Evolutionary conservation across 2,329 filamentous ascomycete species (phyloP).

Genomic region (Ophiocordyceps sinensis): DNA sequence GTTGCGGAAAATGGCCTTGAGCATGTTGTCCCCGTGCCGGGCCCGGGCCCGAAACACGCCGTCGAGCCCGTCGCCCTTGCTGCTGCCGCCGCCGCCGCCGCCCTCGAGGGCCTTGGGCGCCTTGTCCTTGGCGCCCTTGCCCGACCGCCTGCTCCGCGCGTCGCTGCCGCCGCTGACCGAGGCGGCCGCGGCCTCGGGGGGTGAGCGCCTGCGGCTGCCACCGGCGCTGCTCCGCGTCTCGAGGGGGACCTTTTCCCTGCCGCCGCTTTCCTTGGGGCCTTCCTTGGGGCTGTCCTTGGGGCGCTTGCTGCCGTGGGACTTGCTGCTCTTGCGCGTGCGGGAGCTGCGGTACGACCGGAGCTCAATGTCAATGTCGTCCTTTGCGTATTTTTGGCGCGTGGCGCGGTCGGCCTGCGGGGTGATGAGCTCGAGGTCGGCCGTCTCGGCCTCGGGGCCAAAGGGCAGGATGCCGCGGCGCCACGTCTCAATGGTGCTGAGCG

Average conservation of each 20-base stretch:
- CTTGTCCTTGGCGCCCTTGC: constrained; percentile 17
- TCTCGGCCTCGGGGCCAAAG: constrained; percentile 26
- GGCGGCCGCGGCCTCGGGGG: constrained; percentile 5
- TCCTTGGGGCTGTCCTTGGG: constrained; percentile 13
- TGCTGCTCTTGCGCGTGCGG: constrained; percentile 12
- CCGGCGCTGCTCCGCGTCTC: too few relatives aligned
- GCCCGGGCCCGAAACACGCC: constrained; percentile 31
- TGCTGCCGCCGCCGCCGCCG: constrained; percentile 14
- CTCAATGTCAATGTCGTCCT: constrained; percentile 19
- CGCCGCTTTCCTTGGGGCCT: constrained; percentile 1
- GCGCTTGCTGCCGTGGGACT: background rate
- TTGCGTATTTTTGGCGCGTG: constrained; percentile 17
- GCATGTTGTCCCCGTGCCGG: constrained; percentile 32
- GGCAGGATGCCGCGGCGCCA: constrained; percentile 43
- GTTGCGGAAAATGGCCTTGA: constrained; percentile 43
- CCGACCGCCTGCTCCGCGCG: constrained; percentile 16
- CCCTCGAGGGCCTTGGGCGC: constrained; percentile 21
- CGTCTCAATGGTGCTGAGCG: constrained; percentile 41
- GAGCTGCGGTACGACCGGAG: constrained; percentile 20
- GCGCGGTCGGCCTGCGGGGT: constrained; percentile 38
- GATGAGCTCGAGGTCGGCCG: constrained; percentile 41
- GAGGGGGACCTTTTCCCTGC: background rate
- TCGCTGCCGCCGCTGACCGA: constrained; percentile 17
- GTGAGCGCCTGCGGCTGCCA: constrained; percentile 1
- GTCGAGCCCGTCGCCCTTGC: constrained; percentile 21